Conservation (phyloP, 202 grass and related monocot genomes). For the Zizania palustris region DNA sequence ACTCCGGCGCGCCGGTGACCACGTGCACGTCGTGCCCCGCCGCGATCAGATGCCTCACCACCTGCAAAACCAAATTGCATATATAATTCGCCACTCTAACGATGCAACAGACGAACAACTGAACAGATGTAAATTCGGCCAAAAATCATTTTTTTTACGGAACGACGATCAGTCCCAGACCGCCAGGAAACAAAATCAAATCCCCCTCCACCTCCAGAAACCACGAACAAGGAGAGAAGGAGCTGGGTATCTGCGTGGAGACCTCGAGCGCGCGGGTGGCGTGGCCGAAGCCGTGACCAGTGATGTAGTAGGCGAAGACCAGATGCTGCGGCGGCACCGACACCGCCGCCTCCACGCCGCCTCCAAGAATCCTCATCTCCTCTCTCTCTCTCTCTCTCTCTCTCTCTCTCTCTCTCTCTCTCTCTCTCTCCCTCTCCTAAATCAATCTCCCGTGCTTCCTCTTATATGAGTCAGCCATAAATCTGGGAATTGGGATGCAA, state of each 20-base stretch:
- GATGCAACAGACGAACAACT: no score
- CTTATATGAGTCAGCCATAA: neutral
- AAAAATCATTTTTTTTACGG: neutral
- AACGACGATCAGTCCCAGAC: neutral
- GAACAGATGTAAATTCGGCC: no score
- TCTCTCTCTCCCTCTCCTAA: neutral
- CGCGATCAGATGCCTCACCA: slow-evolving; percentile 85
- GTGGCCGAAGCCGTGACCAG: slow-evolving; percentile 95
- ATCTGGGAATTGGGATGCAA: neutral
- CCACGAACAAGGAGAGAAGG: neutral
- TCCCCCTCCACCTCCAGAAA: neutral
- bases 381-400: neutral
- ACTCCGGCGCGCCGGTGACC: slow-evolving; percentile 82
- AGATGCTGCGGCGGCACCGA: slow-evolving; percentile 49
- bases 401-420: no score
- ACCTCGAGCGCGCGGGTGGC: slow-evolving; percentile 88
- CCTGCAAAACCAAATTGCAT: slow-evolving; percentile 32
- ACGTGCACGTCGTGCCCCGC: slow-evolving; percentile 94
- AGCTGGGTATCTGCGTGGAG: neutral
- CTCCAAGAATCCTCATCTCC: slow-evolving; percentile 46
- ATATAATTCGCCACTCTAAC: neutral
- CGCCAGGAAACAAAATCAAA: neutral
- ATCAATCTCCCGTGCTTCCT: neutral
- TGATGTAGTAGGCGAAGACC: slow-evolving; percentile 92
- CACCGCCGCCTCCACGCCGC: slow-evolving; percentile 29